Conservation (phyloP, 495 filamentous ascomycete species). For the Monascus purpureus region DNA sequence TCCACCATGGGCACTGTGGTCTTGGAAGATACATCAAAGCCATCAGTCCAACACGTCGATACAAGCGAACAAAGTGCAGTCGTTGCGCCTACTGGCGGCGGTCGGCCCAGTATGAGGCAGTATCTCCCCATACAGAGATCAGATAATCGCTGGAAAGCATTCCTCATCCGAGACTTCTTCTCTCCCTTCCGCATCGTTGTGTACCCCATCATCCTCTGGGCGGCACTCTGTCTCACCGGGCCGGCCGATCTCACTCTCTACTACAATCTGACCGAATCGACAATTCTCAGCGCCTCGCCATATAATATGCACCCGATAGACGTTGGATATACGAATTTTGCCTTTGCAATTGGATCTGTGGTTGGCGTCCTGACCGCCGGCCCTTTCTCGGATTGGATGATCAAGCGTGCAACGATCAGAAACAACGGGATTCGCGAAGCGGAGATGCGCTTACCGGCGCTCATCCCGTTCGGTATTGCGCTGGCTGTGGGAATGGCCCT, state of each 20-base stretch:
- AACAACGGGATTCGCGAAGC: conserved; percentile 49
- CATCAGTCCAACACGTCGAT: neutral
- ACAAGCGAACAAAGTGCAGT: conserved; percentile 9
- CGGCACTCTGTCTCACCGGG: conserved; percentile 33
- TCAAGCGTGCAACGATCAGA: conserved; percentile 30
- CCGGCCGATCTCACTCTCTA: conserved; percentile 37
- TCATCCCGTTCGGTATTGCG: conserved; percentile 41
- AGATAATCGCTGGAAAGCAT: conserved; percentile 19
- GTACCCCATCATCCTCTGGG: conserved; percentile 44
- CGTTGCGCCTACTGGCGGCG: conserved; percentile 15
- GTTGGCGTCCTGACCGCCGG: conserved; percentile 39
- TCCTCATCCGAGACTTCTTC: conserved; percentile 24
- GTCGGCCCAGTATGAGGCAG: conserved; percentile 29
- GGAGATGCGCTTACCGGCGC: conserved; percentile 48
- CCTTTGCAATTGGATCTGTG: conserved; percentile 29
- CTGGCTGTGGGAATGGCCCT: conserved; percentile 43
- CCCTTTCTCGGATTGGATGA: conserved; percentile 38
- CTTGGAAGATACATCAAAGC: neutral
- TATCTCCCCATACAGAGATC: conserved; percentile 30
- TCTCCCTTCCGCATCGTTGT: conserved; percentile 34
- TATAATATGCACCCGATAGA: conserved; percentile 29
- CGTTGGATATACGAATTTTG: conserved; percentile 30
- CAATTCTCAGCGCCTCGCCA: conserved; percentile 36
- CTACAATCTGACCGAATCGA: conserved; percentile 42
- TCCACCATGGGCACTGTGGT: conserved; percentile 5